Percentiles rank a stretch among this genome's conserved stretches.
Conservation (phyloP, 2,329 filamentous ascomycete species). For the Cercospora canescens region DNA sequence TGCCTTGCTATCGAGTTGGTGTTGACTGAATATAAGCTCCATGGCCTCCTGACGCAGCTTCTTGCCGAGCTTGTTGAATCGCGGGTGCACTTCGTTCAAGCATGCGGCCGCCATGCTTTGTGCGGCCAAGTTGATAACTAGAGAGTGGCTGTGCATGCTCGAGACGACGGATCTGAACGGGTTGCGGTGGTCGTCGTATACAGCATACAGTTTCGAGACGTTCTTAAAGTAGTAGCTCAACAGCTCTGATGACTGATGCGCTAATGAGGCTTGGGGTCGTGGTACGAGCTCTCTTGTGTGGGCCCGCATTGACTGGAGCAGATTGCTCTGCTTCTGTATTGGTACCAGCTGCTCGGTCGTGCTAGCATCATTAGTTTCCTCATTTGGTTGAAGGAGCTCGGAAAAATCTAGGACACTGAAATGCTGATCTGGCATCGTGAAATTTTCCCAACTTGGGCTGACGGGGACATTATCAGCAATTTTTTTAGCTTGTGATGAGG, state of each 20-base stretch:
- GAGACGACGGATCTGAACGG: slow-evolving; percentile 25
- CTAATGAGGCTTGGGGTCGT: slow-evolving; percentile 15
- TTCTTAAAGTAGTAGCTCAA: slow-evolving; percentile 27
- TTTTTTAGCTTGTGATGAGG: neutral
- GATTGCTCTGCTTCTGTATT: neutral
- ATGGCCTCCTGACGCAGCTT: slow-evolving; percentile 28
- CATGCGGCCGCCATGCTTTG: slow-evolving; percentile 30
- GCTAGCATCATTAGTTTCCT: neutral
- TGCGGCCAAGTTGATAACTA: slow-evolving; percentile 23
- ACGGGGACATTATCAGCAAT: neutral
- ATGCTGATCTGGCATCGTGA: slow-evolving; percentile 1
- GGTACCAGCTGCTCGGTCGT: neutral
- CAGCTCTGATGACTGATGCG: slow-evolving; percentile 22
- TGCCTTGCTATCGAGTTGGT: slow-evolving; percentile 23
- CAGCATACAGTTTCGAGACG: slow-evolving; percentile 22
- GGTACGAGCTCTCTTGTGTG: slow-evolving; percentile 5
- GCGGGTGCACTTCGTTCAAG: slow-evolving; percentile 27
- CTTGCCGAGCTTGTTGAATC: slow-evolving; percentile 25
- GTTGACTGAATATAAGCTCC: slow-evolving; percentile 22
- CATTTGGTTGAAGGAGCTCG: slow-evolving; percentile 1
- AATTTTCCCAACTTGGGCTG: neutral
- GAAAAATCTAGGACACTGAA: slow-evolving; percentile 7
- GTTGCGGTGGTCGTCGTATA: slow-evolving; percentile 22
- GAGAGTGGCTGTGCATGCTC: slow-evolving; percentile 21
- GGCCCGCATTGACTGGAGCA: slow-evolving; percentile 20